phyloP scores from a whole-genome alignment of 371 early-diverging fungal genomes.

The Neoconidiobolus thromboides region DNA sequence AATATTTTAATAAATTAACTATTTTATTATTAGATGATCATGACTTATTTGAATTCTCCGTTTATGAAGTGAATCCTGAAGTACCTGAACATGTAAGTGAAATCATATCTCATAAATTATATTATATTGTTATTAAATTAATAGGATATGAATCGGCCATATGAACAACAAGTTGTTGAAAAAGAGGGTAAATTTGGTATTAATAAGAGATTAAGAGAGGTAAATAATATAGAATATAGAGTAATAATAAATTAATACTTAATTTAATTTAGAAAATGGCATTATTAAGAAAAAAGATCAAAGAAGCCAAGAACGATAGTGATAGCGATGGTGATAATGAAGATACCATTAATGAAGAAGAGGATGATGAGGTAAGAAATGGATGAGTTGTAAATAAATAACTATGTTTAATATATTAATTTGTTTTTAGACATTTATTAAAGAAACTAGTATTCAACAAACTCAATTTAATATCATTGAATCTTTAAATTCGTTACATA shows the following conservation, averaged over 20 bases:
- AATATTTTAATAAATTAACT: too few relatives aligned
- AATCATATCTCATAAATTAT: not conserved
- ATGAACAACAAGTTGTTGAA: not conserved
- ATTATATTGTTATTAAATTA: not conserved
- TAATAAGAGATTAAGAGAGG: not conserved
- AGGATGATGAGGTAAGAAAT: not conserved
- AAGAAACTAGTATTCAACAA: conserved; percentile 14
- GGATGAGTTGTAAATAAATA: too few relatives aligned
- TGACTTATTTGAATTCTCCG: conserved; percentile 49
- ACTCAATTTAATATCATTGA: conserved; percentile 49
- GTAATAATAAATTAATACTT: conserved; percentile 20
- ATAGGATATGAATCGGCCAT: not conserved
- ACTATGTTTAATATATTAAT: too few relatives aligned
- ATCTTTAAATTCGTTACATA: conserved; percentile 30
- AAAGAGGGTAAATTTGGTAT: not conserved
- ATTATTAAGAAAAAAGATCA: conserved; percentile 31
- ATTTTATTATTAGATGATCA: conserved; percentile 41
- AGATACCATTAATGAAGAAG: conserved; percentile 3
- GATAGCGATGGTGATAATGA: conserved; percentile 18
- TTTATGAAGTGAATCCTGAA: conserved; percentile 50
- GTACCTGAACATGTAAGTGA: conserved; percentile 19
- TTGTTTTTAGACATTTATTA: not conserved
- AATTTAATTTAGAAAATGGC: conserved; percentile 15
- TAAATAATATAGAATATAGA: conserved; percentile 11
- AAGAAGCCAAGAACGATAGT: conserved; percentile 30